Evolutionary conservation across 306 rosid species (phyloP).

Genomic region (Trifolium subterraneum): DNA sequence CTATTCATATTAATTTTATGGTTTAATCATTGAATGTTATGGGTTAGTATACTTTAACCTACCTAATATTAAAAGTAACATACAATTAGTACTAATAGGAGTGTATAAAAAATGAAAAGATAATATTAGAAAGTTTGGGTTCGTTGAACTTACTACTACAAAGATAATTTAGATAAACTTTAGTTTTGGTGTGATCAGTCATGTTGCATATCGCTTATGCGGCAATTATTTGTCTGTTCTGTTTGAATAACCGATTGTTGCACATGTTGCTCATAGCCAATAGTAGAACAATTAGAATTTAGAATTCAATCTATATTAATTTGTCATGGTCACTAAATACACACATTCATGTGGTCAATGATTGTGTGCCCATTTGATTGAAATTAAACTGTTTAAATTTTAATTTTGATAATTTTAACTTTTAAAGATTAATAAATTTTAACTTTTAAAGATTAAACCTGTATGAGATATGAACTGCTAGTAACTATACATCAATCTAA

Average conservation of each 20-base stretch:
- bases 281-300: neutral
- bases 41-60: neutral
- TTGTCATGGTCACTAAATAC: too few relatives aligned
- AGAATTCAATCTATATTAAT: too few relatives aligned
- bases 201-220: conserved; percentile 14
- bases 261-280: neutral
- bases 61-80: conserved; percentile 1
- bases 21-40: conserved; percentile 2
- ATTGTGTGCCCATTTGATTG: too few relatives aligned
- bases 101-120: neutral
- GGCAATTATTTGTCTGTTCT: neutral
- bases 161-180: neutral
- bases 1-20: neutral
- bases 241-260: neutral
- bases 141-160: neutral
- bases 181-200: conserved; percentile 4
- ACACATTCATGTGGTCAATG: too few relatives aligned
- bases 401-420: too few relatives aligned
- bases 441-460: too few relatives aligned
- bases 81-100: neutral
- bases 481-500: too few relatives aligned
- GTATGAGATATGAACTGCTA: too few relatives aligned
- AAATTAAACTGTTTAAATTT: too few relatives aligned
- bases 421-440: too few relatives aligned
- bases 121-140: neutral